A percentile compares a stretch with the other conserved stretches of the same genome.
These are phyloP conservation scores for Apiotrichum siamense DNA, from an alignment of 1,284 basidiomycete species.

Conservation along the genomic window DNA sequence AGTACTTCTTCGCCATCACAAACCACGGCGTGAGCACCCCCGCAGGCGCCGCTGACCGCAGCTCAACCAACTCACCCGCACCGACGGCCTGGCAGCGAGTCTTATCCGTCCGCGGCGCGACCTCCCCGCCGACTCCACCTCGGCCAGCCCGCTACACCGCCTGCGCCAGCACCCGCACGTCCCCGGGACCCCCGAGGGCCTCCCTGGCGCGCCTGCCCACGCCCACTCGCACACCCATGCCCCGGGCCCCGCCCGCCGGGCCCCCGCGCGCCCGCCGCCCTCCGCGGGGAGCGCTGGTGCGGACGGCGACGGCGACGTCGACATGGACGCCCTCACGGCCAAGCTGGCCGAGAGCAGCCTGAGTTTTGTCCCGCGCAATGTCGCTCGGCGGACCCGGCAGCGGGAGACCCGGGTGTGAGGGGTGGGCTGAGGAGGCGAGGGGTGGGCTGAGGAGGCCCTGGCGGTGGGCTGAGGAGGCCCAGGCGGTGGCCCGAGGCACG, in stretches of 20 bases:
- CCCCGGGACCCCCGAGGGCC: not conserved
- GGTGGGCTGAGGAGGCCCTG: too few relatives aligned
- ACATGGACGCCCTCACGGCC: conserved; percentile 20
- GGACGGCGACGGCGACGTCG: conserved; percentile 23
- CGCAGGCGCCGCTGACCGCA: conserved; percentile 8
- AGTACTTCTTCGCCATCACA: conserved; percentile 81
- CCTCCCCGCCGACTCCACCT: not conserved
- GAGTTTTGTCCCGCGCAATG: conserved; percentile 26
- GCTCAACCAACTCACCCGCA: conserved; percentile 34
- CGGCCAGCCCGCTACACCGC: not conserved
- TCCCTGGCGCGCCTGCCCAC: not conserved
- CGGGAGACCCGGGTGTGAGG: too few relatives aligned
- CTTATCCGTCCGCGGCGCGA: conserved; percentile 30
- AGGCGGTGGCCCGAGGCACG: too few relatives aligned
- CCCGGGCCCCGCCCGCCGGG: not conserved
- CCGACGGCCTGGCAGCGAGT: conserved; percentile 34
- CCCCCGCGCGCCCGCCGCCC: not conserved
- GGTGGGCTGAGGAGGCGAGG: too few relatives aligned
- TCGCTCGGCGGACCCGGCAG: conserved; percentile 3
- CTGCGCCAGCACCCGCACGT: not conserved
- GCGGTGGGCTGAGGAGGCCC: too few relatives aligned
- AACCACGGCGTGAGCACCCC: conserved; percentile 63
- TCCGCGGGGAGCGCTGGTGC: not conserved
- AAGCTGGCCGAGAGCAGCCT: conserved; percentile 29
- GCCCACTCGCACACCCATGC: not conserved